Evolutionary conservation across 2,329 filamentous ascomycete species (phyloP), one percentile per base, ranked within the genome.

Genomic region (Parasarocladium wereldwijsianum): DNA sequence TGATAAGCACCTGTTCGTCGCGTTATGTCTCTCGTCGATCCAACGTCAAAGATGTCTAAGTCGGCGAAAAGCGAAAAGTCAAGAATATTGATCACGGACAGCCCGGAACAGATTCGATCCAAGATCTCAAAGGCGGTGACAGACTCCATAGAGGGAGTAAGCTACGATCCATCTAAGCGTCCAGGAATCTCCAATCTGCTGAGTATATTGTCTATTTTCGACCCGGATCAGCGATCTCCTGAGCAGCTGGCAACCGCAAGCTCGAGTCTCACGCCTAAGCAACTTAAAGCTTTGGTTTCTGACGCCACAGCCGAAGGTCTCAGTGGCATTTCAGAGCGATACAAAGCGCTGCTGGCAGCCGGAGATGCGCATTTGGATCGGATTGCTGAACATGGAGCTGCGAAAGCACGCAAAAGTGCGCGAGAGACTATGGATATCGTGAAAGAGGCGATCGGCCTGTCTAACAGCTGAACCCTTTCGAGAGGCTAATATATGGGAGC

Each of bases 21-120:
- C 36, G 68, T 98, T 37, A 96, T 94, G 86, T 93, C 85, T 12
- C 69, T 98, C 14, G 73, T 70, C 30, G 61, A 82, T 8, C 87
- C 90, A 0, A 57, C 52, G 1, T 62, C 70, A 31, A 98, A 98
- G 50, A 98, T 98, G 90, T 93, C 85, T 33, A 98, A 98, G 54
- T 93, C 85, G 1, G 67, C 84, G 43, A 47, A 64, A 1, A 70
- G 80, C 40, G 62, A 68, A 3, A 69, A 67, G 29, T 92, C 84
- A 6, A 70, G 84, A 12, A 92, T 98, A 41, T 58, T 90, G 9
- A 71, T 98, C 36, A 93, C 78, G 2, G 82, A 94, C 42, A 52
- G 61, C 0, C 57, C 67, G 1, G 55, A 66, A 0, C 58, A 64
- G 3, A 86, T 96, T 36, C 52, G 57, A 13, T 52, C 54, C 26